Evolutionary conservation across 2,329 filamentous ascomycete genomes (phyloP), one percentile per base, ranked within the genome.

Genomic region (Septoria linicola): DNA sequence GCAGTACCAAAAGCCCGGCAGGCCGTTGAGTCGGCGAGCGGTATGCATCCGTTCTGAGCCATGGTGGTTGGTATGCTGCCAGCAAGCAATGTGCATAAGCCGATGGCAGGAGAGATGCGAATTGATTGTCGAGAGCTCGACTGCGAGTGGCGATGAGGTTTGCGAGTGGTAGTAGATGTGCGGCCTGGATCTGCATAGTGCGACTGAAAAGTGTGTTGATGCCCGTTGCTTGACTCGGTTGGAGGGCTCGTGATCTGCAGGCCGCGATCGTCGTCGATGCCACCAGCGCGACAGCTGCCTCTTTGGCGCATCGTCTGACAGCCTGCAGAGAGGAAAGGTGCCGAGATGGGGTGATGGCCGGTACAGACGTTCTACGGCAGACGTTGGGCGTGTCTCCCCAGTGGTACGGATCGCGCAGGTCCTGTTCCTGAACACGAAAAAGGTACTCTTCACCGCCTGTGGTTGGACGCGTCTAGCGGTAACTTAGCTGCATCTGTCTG

Each of bases 1-100:
- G 88, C 82, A 34, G 78, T 76, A 67, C 80, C 77, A 68, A 90
- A 95, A 2, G 88, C 86, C 40, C 84, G 77, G 70, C 89, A 95
- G 48, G 78, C 71, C 4, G 76, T 84, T 25, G 89, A 92, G 55
- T 79, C 83, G 50, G 80, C 72, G 30, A 95, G 77, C 21, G 88
- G 84, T 61, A 93, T 80, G 68, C 89, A 77, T n/a, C 44, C 23
- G 67, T 72, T 66, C 62, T 77, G 73, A n/a, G 68, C 68, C 59
- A 63, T 61, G 21, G 63, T 55, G n/a, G 56, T 49, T 2, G 57
- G 60, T 11, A 61, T 36, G 41, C 54, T 58, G 52, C 47, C 51
- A 16, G 59, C 63, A 32, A 67, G 56, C 49, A 67, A 54, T 54
- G 57, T 56, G 49, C 56, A 58, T 44, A 58, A 11, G 23, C 55